Conservation (phyloP, 805 yeast species). For the Candida chauliodis region DNA sequence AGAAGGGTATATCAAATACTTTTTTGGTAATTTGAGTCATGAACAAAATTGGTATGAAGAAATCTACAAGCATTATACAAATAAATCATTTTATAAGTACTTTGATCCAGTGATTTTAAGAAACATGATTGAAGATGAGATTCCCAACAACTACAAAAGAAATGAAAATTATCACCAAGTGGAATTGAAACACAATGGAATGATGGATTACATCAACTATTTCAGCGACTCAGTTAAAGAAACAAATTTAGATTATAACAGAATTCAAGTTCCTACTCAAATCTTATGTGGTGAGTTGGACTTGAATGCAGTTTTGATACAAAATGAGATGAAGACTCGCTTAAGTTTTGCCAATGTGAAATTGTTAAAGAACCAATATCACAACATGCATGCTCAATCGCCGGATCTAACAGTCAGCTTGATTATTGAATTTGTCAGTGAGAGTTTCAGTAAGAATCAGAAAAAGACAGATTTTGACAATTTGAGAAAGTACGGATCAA, state of each 20-base stretch:
- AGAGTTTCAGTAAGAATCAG: constrained; percentile 1
- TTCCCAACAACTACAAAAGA: constrained; percentile 8
- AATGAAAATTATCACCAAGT: constrained; percentile 8
- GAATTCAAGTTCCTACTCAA: constrained; percentile 13
- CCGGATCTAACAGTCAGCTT: constrained; percentile 13
- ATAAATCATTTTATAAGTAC: constrained; percentile 14
- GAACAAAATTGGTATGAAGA: constrained; percentile 12
- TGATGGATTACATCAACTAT: constrained; percentile 12
- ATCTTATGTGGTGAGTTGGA: constrained; percentile 14
- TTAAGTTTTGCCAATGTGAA: constrained; percentile 6
- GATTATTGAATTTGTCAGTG: constrained; percentile 7
- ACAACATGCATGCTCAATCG: constrained; percentile 14
- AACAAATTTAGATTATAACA: constrained; percentile 5
- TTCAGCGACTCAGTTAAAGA: constrained; percentile 7
- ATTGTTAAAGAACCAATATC: constrained; percentile 10
- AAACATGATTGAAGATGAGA: constrained; percentile 18
- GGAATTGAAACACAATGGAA: constrained; percentile 13
- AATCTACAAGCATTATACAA: constrained; percentile 11
- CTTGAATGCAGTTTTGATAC: constrained; percentile 1
- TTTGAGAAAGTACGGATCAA: constrained; percentile 8
- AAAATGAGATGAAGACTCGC: background rate
- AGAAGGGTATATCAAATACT: constrained; percentile 9
- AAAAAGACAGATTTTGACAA: constrained; percentile 8
- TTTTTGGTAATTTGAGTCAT: constrained; percentile 10
- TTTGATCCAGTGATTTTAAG: constrained; percentile 14